Evolutionary conservation across 106 monocot species (phyloP), one percentile per base, ranked within the genome.

Genomic region (Phalaenopsis aphrodite): DNA sequence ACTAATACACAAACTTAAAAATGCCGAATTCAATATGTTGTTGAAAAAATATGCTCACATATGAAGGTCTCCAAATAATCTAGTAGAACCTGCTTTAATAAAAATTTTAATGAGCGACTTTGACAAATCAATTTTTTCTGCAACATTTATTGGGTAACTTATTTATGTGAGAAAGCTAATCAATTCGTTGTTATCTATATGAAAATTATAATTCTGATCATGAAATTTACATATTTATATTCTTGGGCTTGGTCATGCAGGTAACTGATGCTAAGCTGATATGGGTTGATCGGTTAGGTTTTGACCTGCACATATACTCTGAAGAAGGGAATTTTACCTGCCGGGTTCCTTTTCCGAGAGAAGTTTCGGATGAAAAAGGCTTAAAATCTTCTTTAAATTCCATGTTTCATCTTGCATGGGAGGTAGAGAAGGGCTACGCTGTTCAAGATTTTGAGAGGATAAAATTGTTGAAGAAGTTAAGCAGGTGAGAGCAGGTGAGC

Each of bases 401-500:
- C 18, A 94, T 98, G 98, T 79, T 92, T 75, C 97, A 97, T 81
- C 90, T 88, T 57, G 94, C 97, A 49, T 94, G 97, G 97, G 97
- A 94, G 82, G 85, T 94, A 17, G 97, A 97, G 90, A 97, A 90
- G 83, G 90, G 64, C 46, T 92, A 85, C 36, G 86, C 72, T 7
- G 30, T 49, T 81, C 85, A 83, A 52, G 90, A 94, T 21, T 92
- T 94, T 84, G 92, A 94, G 78, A 94, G 88, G 71, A 88, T 94
- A 30, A 84, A 78, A 24, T 48, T 67, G 66, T 72, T 92, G 80
- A 94, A 90, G 81, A 94, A 79, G 86, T 84, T 92, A 14, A 89
- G 90, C 73, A 90, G 89, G 87, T 30, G 18, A 41, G n/a, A 89
- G 90, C 73, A 90, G 89, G 87, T 30, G 18, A 41, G n/a, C 18